phyloP scores from a whole-genome alignment of 345 rosid genomes.

The Aquilaria malaccensis region DNA sequence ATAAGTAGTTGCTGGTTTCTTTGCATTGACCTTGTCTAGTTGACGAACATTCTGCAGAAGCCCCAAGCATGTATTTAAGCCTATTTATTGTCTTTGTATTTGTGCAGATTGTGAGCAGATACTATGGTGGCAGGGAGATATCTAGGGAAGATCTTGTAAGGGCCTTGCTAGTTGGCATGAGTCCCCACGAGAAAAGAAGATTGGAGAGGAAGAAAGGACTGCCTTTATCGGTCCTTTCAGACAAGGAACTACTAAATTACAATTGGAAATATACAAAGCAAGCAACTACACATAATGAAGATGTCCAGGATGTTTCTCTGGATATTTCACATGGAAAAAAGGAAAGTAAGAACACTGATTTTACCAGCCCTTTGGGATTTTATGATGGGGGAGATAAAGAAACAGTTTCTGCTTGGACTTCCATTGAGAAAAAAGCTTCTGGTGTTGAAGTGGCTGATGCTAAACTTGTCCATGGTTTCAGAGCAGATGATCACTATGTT shows the following conservation, averaged over 20 bases:
- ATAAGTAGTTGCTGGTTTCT: too few relatives aligned
- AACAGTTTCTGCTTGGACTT: conserved; percentile 9
- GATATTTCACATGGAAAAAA: conserved; percentile 8
- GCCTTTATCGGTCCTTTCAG: conserved; percentile 21
- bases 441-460: conserved; percentile 22
- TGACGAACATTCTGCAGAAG: too few relatives aligned
- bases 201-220: conserved; percentile 57
- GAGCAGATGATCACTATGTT: conserved; percentile 23
- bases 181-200: conserved; percentile 78
- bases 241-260: conserved; percentile 21
- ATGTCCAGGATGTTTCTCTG: conserved; percentile 11
- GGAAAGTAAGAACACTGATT: conserved; percentile 16
- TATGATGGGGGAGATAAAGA: conserved; percentile 14
- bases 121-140: conserved; percentile 90
- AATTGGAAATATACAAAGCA: conserved; percentile 6
- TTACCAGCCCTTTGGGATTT: conserved; percentile 10
- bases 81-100: conserved; percentile 4
- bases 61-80: not conserved
- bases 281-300: conserved; percentile 10
- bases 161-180: conserved; percentile 84
- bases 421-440: conserved; percentile 17
- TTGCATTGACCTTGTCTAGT: too few relatives aligned
- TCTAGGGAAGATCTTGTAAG: conserved; percentile 71
- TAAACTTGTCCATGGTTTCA: conserved; percentile 16
- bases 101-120: conserved; percentile 57